A percentile compares a stretch with the other conserved stretches of the same genome.
Conservation (phyloP, 2,329 filamentous ascomycete genomes). For the Acarospora socialis region DNA sequence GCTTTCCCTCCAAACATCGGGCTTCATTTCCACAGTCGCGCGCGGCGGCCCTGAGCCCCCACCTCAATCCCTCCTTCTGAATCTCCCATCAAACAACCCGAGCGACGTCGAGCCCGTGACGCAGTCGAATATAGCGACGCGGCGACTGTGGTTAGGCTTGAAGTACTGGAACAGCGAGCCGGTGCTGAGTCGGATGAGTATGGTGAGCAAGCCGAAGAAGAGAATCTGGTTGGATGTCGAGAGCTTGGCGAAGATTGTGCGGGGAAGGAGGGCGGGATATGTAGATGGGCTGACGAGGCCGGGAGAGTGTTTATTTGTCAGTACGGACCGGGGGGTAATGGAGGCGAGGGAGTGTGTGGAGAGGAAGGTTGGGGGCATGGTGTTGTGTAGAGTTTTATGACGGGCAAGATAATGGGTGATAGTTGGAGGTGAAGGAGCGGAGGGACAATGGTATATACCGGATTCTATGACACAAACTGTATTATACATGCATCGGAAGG, state of each 20-base stretch:
- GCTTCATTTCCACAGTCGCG: constrained; percentile 68
- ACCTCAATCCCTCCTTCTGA: constrained; percentile 36
- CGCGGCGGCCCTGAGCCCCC: constrained; percentile 52
- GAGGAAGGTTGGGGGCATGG: constrained; percentile 63
- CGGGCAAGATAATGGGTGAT: too few relatives aligned
- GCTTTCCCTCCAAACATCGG: constrained; percentile 65
- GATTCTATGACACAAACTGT: constrained; percentile 2
- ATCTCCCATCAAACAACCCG: constrained; percentile 28
- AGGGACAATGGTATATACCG: neutral
- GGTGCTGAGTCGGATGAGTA: constrained; percentile 51
- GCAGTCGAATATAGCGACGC: constrained; percentile 53
- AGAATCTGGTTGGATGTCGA: constrained; percentile 50
- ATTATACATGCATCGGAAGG: too few relatives aligned
- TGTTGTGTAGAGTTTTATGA: constrained; percentile 57
- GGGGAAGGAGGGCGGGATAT: constrained; percentile 52
- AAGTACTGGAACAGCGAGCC: constrained; percentile 81
- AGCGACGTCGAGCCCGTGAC: constrained; percentile 40
- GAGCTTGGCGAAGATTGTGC: constrained; percentile 49
- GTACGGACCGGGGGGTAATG: constrained; percentile 62
- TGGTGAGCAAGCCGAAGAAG: constrained; percentile 62
- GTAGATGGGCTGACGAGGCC: constrained; percentile 59
- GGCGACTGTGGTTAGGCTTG: constrained; percentile 74
- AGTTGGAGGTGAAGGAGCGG: neutral
- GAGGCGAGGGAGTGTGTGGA: constrained; percentile 73
- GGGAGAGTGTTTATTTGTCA: constrained; percentile 71